Conservation (phyloP, 2,329 filamentous ascomycete genomes). For the Cryphonectria japonica region DNA sequence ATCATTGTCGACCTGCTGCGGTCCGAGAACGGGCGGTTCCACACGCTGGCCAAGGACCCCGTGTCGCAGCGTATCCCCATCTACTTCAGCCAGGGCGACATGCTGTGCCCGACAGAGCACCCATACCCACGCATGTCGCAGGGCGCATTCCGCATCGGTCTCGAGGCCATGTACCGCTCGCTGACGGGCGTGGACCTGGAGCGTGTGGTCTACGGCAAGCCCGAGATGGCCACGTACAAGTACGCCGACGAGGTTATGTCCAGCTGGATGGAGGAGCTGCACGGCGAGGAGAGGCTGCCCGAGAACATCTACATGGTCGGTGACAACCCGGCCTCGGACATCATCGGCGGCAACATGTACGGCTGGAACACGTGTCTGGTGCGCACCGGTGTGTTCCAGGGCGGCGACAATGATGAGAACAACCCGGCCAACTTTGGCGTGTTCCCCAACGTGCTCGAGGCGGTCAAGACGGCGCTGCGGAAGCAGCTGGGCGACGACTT, state of each 20-base stretch:
- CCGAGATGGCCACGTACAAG: conserved; percentile 75
- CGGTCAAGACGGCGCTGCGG: conserved; percentile 67
- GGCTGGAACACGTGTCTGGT: conserved; percentile 82
- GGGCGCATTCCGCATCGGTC: conserved; percentile 74
- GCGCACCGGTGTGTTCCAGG: conserved; percentile 78
- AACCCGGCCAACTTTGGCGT: conserved; percentile 80
- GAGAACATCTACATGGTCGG: conserved; percentile 77
- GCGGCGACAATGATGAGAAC: conserved; percentile 74
- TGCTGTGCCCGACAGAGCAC: conserved; percentile 66
- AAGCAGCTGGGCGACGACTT: conserved; percentile 77
- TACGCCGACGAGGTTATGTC: conserved; percentile 75
- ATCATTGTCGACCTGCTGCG: conserved; percentile 76
- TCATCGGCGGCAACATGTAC: conserved; percentile 79
- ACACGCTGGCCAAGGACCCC: conserved; percentile 68
- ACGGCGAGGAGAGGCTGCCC: conserved; percentile 71
- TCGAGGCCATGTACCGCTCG: conserved; percentile 75
- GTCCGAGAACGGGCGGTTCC: conserved; percentile 67
- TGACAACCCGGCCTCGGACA: conserved; percentile 75
- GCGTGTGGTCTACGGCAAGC: conserved; percentile 78
- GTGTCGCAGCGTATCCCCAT: conserved; percentile 70
- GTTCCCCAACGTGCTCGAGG: conserved; percentile 73
- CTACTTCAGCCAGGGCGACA: conserved; percentile 60
- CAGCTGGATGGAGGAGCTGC: conserved; percentile 76
- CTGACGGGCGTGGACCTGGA: conserved; percentile 72
- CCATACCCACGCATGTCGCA: conserved; percentile 71